Evolutionary conservation across 331 rosid genomes (phyloP), one percentile per base, ranked within the genome.

Genomic region (Cydonia oblonga): DNA sequence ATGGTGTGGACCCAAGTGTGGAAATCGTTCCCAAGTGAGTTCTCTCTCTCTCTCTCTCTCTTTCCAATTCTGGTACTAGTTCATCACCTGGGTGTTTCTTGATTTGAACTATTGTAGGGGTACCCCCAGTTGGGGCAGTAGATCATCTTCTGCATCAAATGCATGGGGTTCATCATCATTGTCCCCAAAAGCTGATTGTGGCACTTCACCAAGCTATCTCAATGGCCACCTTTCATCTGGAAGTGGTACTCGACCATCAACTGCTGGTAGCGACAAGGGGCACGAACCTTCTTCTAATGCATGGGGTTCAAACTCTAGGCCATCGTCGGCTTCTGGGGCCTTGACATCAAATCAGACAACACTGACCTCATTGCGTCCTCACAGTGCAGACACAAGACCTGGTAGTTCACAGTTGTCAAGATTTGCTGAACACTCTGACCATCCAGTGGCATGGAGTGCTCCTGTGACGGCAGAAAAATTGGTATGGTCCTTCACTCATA

Each of bases 11-110:
- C 78, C 97, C 99, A 53, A 90, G 75, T 80, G 99, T 95, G 82
- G 97, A 95, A 83, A 91, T 95, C 80, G 99, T 95, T 64, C 99
- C 97, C 84, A 95, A 83, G 99, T 95, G 85, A 90, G 96, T 81
- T 63, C 42, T 78, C 35, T 51, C 80, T 87, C 62, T 61, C 33
- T 63, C 32, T 18, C 29, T 11, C n/a, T 46, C 28, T 30, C 44
- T 14, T 53, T 64, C 35, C 23, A 46, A 13, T 72, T 53, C 54
- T 51, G 2, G 10, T 51, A 51, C 56, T 6, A 51, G 56, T 1
- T 0, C 56, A 51, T 51, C 70, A 25, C 60, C 69, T 24, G 9
- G 49, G 20, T 12, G 26, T 32, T 65, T 75, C 56, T 80, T 76
- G 49, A 77, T 59, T 59, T 65, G 40, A 69, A 75, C 72, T 6